Conservation (phyloP, 805 yeast species). For the Blastobotrys mokoenaii region DNA sequence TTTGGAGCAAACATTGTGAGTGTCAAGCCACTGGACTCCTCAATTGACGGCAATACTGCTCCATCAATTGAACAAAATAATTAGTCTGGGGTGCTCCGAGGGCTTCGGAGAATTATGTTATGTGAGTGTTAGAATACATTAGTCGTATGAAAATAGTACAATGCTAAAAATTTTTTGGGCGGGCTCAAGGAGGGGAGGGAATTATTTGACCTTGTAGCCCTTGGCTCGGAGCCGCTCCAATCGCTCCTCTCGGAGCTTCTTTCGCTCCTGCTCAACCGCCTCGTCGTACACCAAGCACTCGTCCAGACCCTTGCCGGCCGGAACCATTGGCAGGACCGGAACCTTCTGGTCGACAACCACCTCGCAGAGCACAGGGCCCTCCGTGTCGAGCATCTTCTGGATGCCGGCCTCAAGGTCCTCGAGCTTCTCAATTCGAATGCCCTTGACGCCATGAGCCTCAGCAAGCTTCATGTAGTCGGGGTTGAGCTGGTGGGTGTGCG, state of each 20-base stretch:
- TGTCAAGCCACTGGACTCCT: too few species aligned
- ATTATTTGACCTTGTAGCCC: background rate
- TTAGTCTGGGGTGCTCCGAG: too few species aligned
- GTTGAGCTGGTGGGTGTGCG: slow-evolving; percentile 95
- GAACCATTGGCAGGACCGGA: slow-evolving; percentile 97
- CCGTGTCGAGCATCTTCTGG: slow-evolving; percentile 59
- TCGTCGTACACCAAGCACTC: slow-evolving; percentile 87
- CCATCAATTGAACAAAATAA: too few species aligned
- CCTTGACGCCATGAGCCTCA: slow-evolving; percentile 88
- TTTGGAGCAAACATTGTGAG: too few species aligned
- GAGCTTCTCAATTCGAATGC: slow-evolving; percentile 63
- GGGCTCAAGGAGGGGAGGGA: background rate
- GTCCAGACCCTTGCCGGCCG: slow-evolving; percentile 89
- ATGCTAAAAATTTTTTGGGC: background rate
- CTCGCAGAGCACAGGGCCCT: slow-evolving; percentile 86
- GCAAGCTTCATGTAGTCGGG: slow-evolving; percentile 92
- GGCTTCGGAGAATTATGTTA: too few species aligned
- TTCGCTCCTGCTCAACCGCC: slow-evolving; percentile 34
- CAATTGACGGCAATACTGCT: too few species aligned
- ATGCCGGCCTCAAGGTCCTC: slow-evolving; percentile 53
- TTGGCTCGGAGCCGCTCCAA: slow-evolving; percentile 18
- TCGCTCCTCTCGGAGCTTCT: slow-evolving; percentile 26
- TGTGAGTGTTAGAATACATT: background rate
- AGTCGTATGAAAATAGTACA: background rate
- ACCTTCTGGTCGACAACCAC: slow-evolving; percentile 84